Evolutionary conservation across 768 basidiomycete genomes (phyloP), one percentile per base, ranked within the genome.

Genomic region (Leucocoprinus birnbaumii): DNA sequence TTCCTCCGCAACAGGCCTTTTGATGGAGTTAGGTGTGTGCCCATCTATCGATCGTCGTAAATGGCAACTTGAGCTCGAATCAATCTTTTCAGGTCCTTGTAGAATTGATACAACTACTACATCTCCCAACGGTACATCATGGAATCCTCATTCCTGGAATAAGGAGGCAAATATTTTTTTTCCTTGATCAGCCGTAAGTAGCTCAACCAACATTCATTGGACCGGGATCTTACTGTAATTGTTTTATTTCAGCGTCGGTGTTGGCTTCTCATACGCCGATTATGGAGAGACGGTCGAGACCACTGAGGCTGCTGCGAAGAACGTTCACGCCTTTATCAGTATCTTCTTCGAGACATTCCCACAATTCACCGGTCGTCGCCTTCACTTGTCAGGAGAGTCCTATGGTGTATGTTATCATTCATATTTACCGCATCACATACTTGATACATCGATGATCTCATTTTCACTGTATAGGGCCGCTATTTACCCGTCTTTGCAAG

Each of bases 321-420:
- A 92, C 62, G 73, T 91, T 35, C 76, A 86, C 48, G 85, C 89
- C 0, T 92, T 92, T 68, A 74, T 91, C 51, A 73, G 80, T 2
- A 86, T 93, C 53, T 91, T 91, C 70, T 89, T 91, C 61, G 85
- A 91, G 60, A 84, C 85, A 0, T 94, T 92, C 72, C 73, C 76
- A 13, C 79, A 89, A 58, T 91, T 88, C 66, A 64, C 80, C 45
- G 87, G 86, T 7, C 71, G 89, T 22, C 73, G 80, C 1, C 74
- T 93, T 40, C 87, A 91, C 59, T 73, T 92, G 42, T 76, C 89
- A 0, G 91, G 89, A 27, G 90, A 92, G 70, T 90, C 86, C 1
- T 91, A 91, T 59, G 89, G 82, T 0, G 54, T 54, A 38, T 19
- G 51, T 53, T 10, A 34, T 25, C 14, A 35, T 21, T 31, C 6